Evolutionary conservation across 2,329 filamentous ascomycete species (phyloP).

Genomic region (Catunica adiposa): DNA sequence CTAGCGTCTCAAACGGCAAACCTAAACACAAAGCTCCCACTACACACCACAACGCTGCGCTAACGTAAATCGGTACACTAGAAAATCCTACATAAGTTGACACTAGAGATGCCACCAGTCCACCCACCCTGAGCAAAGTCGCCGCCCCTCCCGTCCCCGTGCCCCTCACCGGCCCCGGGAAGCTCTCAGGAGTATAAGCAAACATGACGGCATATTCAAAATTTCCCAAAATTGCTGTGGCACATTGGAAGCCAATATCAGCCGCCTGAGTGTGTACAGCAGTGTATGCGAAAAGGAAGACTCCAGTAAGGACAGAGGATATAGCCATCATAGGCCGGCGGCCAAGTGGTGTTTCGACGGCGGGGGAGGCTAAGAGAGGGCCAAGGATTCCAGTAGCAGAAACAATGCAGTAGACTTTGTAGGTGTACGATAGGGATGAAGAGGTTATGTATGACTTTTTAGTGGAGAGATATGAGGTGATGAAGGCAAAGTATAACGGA

Average conservation of each 20-base stretch:
- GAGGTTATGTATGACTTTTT: constrained; percentile 20
- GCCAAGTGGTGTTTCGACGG: constrained; percentile 17
- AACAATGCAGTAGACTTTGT: constrained; percentile 23
- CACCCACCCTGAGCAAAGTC: constrained; percentile 23
- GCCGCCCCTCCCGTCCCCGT: constrained; percentile 34
- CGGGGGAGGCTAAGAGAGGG: constrained; percentile 26
- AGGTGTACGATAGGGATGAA: constrained; percentile 20
- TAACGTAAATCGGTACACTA: constrained; percentile 28
- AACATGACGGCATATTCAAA: constrained; percentile 19
- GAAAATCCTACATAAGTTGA: constrained; percentile 28
- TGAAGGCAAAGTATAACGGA: constrained; percentile 30
- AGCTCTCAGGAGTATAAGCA: constrained; percentile 38
- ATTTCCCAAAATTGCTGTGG: constrained; percentile 15
- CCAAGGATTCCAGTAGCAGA: constrained; percentile 25
- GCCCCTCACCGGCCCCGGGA: constrained; percentile 37
- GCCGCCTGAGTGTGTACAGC: constrained; percentile 24
- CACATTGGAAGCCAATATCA: constrained; percentile 25
- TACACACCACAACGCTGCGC: constrained; percentile 28
- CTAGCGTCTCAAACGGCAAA: constrained; percentile 29
- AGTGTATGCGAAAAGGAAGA: constrained; percentile 31
- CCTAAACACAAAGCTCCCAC: constrained; percentile 26
- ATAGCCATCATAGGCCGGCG: constrained; percentile 4
- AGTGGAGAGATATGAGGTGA: constrained; percentile 28
- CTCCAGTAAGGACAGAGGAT: constrained; percentile 22
- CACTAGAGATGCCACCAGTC: constrained; percentile 26